Evolutionary conservation across 2,329 filamentous ascomycete genomes (phyloP).

Genomic region (Parastagonospora avenae): DNA sequence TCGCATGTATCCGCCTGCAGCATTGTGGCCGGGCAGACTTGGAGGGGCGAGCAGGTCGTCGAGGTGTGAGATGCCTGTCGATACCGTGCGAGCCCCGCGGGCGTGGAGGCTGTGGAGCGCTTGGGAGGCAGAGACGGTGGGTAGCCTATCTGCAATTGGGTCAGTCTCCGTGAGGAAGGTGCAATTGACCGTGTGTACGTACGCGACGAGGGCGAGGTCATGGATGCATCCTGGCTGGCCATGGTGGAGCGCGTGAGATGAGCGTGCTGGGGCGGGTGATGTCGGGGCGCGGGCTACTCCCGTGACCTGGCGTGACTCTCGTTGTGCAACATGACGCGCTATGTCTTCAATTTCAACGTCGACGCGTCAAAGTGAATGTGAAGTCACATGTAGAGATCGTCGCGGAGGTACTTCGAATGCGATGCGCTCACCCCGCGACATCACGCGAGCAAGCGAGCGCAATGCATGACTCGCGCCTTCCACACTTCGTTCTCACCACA

Average conservation of each 20-base stretch:
- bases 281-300: constrained; percentile 13
- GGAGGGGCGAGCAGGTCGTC: constrained; percentile 49
- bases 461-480: constrained; percentile 29
- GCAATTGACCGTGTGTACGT: constrained; percentile 16
- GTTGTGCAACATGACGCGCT: constrained; percentile 17
- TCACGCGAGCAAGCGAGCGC: constrained; percentile 25
- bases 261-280: constrained; percentile 4
- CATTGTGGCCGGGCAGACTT: constrained; percentile 26
- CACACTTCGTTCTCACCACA: constrained; percentile 9
- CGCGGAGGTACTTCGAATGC: constrained; percentile 1
- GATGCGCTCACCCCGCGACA: constrained; percentile 22
- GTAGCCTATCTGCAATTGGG: constrained; percentile 66
- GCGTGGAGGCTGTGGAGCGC: constrained; percentile 66
- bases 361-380: constrained; percentile 5
- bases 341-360: constrained; percentile 10
- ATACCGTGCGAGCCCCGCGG: constrained; percentile 53
- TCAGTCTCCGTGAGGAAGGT: constrained; percentile 17
- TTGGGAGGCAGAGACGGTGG: constrained; percentile 76
- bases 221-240: constrained; percentile 34
- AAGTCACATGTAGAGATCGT: not conserved
- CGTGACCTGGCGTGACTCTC: constrained; percentile 23
- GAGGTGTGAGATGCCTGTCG: constrained; percentile 56
- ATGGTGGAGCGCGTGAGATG: constrained; percentile 23
- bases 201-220: constrained; percentile 46
- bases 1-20: constrained; percentile 64